Conservation (phyloP, 257 asterid genomes). For the Jaltomata sinuosa region DNA sequence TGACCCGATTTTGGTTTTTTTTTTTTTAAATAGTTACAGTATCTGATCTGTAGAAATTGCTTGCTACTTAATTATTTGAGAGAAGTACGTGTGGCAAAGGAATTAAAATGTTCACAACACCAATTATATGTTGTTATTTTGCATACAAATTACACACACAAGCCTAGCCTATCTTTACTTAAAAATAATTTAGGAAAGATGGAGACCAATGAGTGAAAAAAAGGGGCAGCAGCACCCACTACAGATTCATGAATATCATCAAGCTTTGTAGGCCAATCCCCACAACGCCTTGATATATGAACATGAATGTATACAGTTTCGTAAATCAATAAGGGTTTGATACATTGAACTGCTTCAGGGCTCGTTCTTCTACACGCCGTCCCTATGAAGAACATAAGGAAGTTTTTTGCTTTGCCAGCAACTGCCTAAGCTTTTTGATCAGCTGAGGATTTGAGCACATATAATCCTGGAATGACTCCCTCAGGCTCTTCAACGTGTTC, state of each 20-base stretch:
- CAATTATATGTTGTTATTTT: background rate
- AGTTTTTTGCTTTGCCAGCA: constrained; percentile 59
- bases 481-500: constrained; percentile 38
- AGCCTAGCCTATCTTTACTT: background rate
- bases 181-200: background rate
- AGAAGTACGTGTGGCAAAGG: background rate
- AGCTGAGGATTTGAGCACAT: constrained; percentile 67
- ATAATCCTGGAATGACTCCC: constrained; percentile 65
- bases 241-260: background rate
- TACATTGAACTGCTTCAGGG: background rate
- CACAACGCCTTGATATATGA: background rate
- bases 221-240: background rate
- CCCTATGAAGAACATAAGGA: constrained; percentile 62
- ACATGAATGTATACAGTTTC: background rate
- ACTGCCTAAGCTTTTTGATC: constrained; percentile 57
- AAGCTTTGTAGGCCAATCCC: background rate
- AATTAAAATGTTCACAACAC: background rate
- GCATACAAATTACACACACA: background rate
- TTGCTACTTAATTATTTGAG: background rate
- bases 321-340: background rate
- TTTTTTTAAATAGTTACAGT: too few species aligned
- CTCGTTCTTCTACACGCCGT: background rate
- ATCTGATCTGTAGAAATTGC: background rate
- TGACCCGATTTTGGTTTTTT: too few species aligned
- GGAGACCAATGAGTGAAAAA: background rate